phyloP scores from a whole-genome alignment of 2,329 filamentous ascomycete species.

The Colletotrichum sansevieriae region DNA sequence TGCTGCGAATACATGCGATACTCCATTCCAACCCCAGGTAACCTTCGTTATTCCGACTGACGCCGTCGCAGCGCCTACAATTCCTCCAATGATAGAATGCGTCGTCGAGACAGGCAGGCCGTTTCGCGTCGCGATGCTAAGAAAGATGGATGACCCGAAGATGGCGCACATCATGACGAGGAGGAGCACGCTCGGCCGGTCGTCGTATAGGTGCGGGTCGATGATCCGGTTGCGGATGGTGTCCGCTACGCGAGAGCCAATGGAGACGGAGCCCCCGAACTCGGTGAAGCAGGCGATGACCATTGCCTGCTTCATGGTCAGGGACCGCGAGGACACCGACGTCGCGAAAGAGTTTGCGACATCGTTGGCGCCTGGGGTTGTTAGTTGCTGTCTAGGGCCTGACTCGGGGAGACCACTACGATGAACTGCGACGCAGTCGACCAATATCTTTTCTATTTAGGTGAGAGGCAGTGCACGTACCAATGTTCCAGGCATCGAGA shows the following conservation, averaged over 20 bases:
- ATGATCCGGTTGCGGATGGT: slow-evolving; percentile 63
- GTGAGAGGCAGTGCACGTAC: slow-evolving; percentile 73
- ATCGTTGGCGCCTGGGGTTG: slow-evolving; percentile 59
- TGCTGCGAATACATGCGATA: slow-evolving; percentile 55
- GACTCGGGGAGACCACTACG: slow-evolving; percentile 65
- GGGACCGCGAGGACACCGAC: slow-evolving; percentile 59
- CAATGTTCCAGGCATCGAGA: slow-evolving; percentile 76
- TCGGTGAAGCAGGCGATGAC: slow-evolving; percentile 58
- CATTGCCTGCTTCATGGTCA: slow-evolving; percentile 62
- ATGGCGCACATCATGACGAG: slow-evolving; percentile 68
- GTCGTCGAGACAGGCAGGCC: slow-evolving; percentile 68
- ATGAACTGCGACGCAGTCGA: slow-evolving; percentile 47
- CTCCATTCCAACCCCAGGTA: slow-evolving; percentile 54
- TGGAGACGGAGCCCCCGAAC: slow-evolving; percentile 58
- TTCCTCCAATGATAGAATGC: slow-evolving; percentile 62
- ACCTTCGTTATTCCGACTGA: slow-evolving; percentile 52
- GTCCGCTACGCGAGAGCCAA: slow-evolving; percentile 54
- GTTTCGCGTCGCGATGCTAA: slow-evolving; percentile 64
- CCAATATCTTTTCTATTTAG: slow-evolving; percentile 40
- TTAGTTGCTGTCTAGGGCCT: background rate
- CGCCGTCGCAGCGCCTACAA: slow-evolving; percentile 53
- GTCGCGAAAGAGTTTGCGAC: slow-evolving; percentile 63
- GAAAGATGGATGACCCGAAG: slow-evolving; percentile 63
- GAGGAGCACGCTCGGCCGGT: slow-evolving; percentile 61
- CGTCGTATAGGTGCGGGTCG: slow-evolving; percentile 56